A percentile compares a stretch with the other conserved stretches of the same genome.
These are phyloP conservation scores for Tetraselmis striata DNA, from an alignment of 139 green algal species.

Conservation along the genomic window DNA sequence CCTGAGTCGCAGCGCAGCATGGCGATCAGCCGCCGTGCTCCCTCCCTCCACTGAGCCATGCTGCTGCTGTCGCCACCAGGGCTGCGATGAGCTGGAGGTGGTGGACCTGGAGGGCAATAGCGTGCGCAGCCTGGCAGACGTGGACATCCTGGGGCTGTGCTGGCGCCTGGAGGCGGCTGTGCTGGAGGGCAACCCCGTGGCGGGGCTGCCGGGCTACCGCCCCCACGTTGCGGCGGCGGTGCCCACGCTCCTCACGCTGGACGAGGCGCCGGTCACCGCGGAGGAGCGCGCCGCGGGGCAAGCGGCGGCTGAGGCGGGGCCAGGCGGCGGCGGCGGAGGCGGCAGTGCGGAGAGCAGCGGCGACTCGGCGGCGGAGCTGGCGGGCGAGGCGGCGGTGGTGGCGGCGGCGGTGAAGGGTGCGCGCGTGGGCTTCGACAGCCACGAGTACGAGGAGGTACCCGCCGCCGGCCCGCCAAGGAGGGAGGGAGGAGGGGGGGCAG, in stretches of 20 bases:
- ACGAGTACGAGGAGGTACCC: not conserved
- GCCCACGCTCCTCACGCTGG: slow-evolving; percentile 1
- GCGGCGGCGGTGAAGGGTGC: slow-evolving; percentile 19
- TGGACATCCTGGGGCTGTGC: slow-evolving; percentile 14
- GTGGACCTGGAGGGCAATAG: slow-evolving; percentile 17
- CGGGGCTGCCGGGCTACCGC: not conserved
- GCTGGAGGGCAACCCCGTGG: slow-evolving; percentile 13
- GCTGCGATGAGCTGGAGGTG: slow-evolving; percentile 4
- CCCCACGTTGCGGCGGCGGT: not conserved
- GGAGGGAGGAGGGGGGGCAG: not conserved
- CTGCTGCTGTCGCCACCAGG: too few relatives aligned
- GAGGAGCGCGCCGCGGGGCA: not conserved
- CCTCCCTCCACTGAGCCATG: too few relatives aligned
- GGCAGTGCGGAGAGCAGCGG: slow-evolving; percentile 2
- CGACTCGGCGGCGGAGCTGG: not conserved
- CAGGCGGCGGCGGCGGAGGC: not conserved
- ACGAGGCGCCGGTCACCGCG: slow-evolving; percentile 8
- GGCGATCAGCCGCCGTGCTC: too few relatives aligned
- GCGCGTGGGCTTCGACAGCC: slow-evolving; percentile 2
- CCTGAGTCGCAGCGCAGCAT: too few relatives aligned
- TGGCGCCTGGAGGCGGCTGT: not conserved
- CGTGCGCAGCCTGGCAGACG: slow-evolving; percentile 1
- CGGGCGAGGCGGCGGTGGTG: slow-evolving; percentile 17
- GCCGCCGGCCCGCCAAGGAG: not conserved
- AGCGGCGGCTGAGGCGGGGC: not conserved